Percentiles rank a stretch among this genome's conserved stretches.
Conservation (phyloP, 1,284 basidiomycete species). For the Cryptococcus floricola region DNA sequence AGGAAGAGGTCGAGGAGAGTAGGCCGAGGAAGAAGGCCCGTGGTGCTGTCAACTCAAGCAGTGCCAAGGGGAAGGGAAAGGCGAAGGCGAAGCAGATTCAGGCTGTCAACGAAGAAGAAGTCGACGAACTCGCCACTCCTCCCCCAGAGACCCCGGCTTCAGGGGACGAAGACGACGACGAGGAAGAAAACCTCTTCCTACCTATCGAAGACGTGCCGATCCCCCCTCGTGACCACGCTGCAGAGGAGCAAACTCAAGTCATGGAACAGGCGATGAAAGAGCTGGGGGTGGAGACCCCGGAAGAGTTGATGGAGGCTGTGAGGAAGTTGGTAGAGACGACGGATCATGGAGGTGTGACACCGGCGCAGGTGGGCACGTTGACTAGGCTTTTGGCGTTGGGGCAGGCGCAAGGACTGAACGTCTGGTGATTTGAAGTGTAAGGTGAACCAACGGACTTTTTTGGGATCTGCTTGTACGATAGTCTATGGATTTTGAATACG, state of each 20-base stretch:
- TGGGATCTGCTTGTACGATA: no score
- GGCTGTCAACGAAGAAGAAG: neutral
- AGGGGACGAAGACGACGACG: conserved; percentile 12
- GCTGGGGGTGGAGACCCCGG: conserved; percentile 16
- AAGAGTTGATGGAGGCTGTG: conserved; percentile 16
- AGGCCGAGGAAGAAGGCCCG: neutral
- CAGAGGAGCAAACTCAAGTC: conserved; percentile 10
- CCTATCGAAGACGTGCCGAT: conserved; percentile 17
- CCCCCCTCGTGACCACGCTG: conserved; percentile 5
- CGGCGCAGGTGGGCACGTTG: conserved; percentile 18
- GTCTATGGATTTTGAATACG: no score
- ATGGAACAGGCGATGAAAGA: conserved; percentile 19
- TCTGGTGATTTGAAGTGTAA: neutral
- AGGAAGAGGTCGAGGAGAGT: conserved; percentile 9
- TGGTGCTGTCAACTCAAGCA: no score
- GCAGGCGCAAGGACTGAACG: conserved; percentile 14
- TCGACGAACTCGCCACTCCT: neutral
- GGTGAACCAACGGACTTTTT: no score
- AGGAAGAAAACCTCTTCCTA: conserved; percentile 18
- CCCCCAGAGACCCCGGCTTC: conserved; percentile 1
- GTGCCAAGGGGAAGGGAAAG: neutral
- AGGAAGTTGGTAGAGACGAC: conserved; percentile 22
- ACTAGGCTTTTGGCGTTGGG: conserved; percentile 15
- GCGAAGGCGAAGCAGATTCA: neutral
- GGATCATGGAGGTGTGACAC: conserved; percentile 17